Percentiles rank a stretch among this genome's conserved stretches.
Conservation (phyloP, 768 basidiomycete genomes). For the Leccinum incarnatum region DNA sequence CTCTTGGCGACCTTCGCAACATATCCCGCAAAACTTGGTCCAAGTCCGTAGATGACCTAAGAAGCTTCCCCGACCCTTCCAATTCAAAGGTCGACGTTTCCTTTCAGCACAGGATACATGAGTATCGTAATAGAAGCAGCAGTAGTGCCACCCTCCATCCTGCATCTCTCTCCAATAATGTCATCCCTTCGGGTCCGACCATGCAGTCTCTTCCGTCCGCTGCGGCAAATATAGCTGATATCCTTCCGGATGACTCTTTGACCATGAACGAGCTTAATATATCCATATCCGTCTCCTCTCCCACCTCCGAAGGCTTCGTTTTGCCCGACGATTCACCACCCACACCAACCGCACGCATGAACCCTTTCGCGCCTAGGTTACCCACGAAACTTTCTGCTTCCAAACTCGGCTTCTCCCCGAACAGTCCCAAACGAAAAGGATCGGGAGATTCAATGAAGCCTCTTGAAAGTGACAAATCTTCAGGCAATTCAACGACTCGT, state of each 20-base stretch:
- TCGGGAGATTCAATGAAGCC: constrained; percentile 36
- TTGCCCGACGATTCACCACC: constrained; percentile 35
- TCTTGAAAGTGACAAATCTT: constrained; percentile 31
- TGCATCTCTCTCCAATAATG: constrained; percentile 28
- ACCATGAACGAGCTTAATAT: constrained; percentile 33
- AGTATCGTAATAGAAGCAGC: constrained; percentile 62
- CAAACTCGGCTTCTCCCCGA: constrained; percentile 42
- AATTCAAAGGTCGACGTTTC: constrained; percentile 41
- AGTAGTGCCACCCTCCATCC: constrained; percentile 52
- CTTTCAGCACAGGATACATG: constrained; percentile 59
- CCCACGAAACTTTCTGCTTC: constrained; percentile 65
- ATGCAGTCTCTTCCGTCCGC: constrained; percentile 45
- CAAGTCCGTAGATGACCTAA: constrained; percentile 75
- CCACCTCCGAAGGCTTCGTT: constrained; percentile 37
- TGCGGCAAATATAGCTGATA: constrained; percentile 15
- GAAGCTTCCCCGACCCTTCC: constrained; percentile 44
- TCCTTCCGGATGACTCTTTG: constrained; percentile 19
- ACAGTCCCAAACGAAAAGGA: constrained; percentile 58
- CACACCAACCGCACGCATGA: constrained; percentile 57
- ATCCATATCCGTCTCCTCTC: constrained; percentile 49
- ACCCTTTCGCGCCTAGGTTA: constrained; percentile 69
- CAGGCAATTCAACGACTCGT: constrained; percentile 13
- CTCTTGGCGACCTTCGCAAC: constrained; percentile 63
- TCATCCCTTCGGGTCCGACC: constrained; percentile 29
- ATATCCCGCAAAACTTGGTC: constrained; percentile 78